These are phyloP conservation scores for Gloeopeniophorella convolvens DNA, from an alignment of 768 basidiomycete genomes.

Conservation along the genomic window DNA sequence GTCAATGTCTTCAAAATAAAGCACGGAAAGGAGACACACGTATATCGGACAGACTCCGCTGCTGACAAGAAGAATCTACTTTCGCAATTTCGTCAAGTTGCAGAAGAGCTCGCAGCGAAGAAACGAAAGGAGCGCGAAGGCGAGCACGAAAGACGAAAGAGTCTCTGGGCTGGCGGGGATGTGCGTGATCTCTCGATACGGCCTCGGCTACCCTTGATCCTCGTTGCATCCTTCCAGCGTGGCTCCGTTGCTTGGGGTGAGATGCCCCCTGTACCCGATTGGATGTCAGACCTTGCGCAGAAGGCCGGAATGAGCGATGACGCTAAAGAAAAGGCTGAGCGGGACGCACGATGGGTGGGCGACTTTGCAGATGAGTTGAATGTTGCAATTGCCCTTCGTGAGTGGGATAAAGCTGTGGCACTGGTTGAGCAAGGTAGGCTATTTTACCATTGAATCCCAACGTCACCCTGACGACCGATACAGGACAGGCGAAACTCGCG, in stretches of 20 bases:
- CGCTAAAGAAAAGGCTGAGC: slow-evolving; percentile 69
- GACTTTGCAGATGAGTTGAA: slow-evolving; percentile 91
- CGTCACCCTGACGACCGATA: not conserved
- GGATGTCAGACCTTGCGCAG: slow-evolving; percentile 65
- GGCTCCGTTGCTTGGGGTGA: slow-evolving; percentile 29
- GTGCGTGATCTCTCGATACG: too few relatives aligned
- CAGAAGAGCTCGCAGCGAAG: slow-evolving; percentile 84
- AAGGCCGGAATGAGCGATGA: slow-evolving; percentile 47
- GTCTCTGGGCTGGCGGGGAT: slow-evolving; percentile 49
- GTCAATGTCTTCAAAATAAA: slow-evolving; percentile 97
- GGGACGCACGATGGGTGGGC: slow-evolving; percentile 79
- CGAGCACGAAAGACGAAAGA: slow-evolving; percentile 84
- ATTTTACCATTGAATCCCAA: not conserved
- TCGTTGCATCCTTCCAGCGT: slow-evolving; percentile 23
- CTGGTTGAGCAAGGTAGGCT: slow-evolving; percentile 73
- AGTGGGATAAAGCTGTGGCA: slow-evolving; percentile 83
- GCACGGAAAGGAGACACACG: slow-evolving; percentile 89
- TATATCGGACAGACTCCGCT: slow-evolving; percentile 78
- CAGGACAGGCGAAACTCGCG: slow-evolving; percentile 58
- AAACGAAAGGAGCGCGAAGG: slow-evolving; percentile 91
- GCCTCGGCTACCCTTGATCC: not conserved
- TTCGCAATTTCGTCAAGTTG: slow-evolving; percentile 81
- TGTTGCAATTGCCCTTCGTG: slow-evolving; percentile 81
- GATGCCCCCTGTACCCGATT: slow-evolving; percentile 63
- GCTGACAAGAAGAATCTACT: slow-evolving; percentile 86